phyloP scores from a whole-genome alignment of 495 filamentous ascomycete genomes.

The Xanthoparmelia taractica region DNA sequence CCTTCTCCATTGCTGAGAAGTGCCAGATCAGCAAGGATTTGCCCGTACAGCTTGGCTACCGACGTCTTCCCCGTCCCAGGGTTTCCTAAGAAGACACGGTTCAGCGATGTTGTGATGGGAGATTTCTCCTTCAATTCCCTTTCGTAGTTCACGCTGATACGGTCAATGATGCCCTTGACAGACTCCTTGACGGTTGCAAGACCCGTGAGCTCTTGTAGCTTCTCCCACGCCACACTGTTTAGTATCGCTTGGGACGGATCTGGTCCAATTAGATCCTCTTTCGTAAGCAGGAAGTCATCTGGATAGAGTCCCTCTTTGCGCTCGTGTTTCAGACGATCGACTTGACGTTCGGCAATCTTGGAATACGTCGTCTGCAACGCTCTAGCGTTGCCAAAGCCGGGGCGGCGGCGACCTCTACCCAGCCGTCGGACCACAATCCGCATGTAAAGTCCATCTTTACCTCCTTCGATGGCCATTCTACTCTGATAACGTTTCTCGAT shows the following conservation, averaged over 20 bases:
- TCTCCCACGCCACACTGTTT: constrained; percentile 47
- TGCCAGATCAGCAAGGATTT: constrained; percentile 55
- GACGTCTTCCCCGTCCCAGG: constrained; percentile 74
- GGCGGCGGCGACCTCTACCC: constrained; percentile 51
- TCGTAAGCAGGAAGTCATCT: constrained; percentile 47
- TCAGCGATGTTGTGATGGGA: constrained; percentile 51
- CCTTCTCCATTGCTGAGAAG: constrained; percentile 56
- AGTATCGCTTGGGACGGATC: constrained; percentile 50
- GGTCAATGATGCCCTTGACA: constrained; percentile 48
- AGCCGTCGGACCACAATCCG: constrained; percentile 56
- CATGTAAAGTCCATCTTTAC: constrained; percentile 53
- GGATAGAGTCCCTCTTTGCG: constrained; percentile 26
- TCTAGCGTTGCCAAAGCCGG: constrained; percentile 68
- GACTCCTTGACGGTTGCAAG: constrained; percentile 56
- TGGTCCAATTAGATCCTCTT: constrained; percentile 59
- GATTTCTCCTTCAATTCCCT: constrained; percentile 54
- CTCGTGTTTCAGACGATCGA: constrained; percentile 44
- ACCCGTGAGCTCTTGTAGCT: constrained; percentile 54
- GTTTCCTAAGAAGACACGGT: constrained; percentile 61
- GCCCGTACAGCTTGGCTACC: constrained; percentile 65
- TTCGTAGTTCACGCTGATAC: constrained; percentile 53
- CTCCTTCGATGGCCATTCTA: constrained; percentile 55
- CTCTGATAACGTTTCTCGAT: constrained; percentile 44
- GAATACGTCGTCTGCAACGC: constrained; percentile 55
- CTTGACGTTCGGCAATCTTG: constrained; percentile 50